Evolutionary conservation across 2,329 filamentous ascomycete genomes (phyloP).

Genomic region (Fusarium sp.): DNA sequence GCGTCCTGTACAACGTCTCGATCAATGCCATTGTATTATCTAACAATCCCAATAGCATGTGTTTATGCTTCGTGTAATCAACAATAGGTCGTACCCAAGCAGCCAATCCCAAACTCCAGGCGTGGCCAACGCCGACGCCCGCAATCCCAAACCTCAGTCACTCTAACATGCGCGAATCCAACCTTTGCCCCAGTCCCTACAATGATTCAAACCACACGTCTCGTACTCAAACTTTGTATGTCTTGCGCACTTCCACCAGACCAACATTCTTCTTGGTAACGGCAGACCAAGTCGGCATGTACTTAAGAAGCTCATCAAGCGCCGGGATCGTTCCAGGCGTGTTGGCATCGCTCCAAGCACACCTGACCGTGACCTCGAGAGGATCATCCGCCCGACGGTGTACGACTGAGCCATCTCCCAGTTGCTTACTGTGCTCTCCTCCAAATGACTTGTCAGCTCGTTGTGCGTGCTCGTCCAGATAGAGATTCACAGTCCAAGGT

Average conservation of each 20-base stretch:
- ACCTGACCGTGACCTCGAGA: slow-evolving; percentile 76
- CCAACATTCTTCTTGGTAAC: slow-evolving; percentile 82
- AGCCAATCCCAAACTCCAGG: slow-evolving; percentile 24
- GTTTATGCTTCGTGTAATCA: slow-evolving; percentile 26
- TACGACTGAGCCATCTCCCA: neutral
- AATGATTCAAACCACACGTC: neutral
- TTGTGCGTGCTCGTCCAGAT: slow-evolving; percentile 34
- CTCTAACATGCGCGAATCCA: slow-evolving; percentile 14
- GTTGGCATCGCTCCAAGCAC: slow-evolving; percentile 91
- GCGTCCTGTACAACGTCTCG: too few relatives aligned
- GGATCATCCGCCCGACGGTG: slow-evolving; percentile 14
- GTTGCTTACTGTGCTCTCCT: neutral
- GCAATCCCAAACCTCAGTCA: slow-evolving; percentile 3
- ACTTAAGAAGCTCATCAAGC: slow-evolving; percentile 82
- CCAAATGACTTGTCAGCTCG: neutral
- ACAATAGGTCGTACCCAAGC: slow-evolving; percentile 18
- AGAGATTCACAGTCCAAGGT: slow-evolving; percentile 73
- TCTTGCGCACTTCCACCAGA: slow-evolving; percentile 82
- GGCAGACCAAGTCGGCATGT: slow-evolving; percentile 82
- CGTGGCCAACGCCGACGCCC: slow-evolving; percentile 23
- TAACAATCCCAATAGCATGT: slow-evolving; percentile 7
- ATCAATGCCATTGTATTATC: neutral
- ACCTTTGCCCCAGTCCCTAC: neutral
- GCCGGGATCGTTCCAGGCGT: slow-evolving; percentile 79
- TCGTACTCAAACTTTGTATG: slow-evolving; percentile 52